Evolutionary conservation across 1,284 basidiomycete genomes (phyloP), one percentile per base, ranked within the genome.

Genomic region (Trametes versicolor): DNA sequence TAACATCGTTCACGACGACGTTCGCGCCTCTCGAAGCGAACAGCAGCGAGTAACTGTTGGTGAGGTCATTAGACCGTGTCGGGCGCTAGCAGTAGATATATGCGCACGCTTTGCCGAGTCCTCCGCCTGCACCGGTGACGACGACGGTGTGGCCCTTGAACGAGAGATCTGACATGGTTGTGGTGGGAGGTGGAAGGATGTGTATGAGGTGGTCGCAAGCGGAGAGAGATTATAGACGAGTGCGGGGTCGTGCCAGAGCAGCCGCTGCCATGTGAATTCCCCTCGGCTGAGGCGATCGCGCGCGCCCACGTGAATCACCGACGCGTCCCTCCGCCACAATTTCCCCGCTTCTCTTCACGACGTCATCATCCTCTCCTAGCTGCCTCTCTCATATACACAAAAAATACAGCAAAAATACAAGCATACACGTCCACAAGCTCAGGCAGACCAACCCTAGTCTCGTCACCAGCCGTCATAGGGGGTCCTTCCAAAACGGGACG

Each of bases 1-100:
- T 96, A 76, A 99, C 94, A 80, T 99, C 98, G 75, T 98, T 98
- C 49, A 99, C 94, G 68, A 99, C 94, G 65, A 99, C 89, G 73
- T 95, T 96, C 19, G 96, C 96, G 13, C 97, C 97, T 62, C 95
- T 87, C 13, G 93, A 87, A 36, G 96, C 97, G 77, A 96, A 98
- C 72, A 96, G 85, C 62, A 94, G 82, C 1, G 97, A 93, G 80
- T 99, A 98, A 34, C 97, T 96, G 75, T 2, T 51, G 50, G 55
- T 67, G 59, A 66, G 62, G 61, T 69, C 59, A 64, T 58, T 29
- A 50, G 17, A 12, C 39, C 21, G 39, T 23, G 25, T 2, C n/a
- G 13, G 37, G 62, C 56, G 49, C 43, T 49, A 9, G 58, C 12
- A 25, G 21, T 12, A 13, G 34, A 9, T 47, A 34, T 37, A 58